Base-by-base conservation (phyloP, 1,284 basidiomycete genomes). In the Tylopilus orsonianus region DNA sequence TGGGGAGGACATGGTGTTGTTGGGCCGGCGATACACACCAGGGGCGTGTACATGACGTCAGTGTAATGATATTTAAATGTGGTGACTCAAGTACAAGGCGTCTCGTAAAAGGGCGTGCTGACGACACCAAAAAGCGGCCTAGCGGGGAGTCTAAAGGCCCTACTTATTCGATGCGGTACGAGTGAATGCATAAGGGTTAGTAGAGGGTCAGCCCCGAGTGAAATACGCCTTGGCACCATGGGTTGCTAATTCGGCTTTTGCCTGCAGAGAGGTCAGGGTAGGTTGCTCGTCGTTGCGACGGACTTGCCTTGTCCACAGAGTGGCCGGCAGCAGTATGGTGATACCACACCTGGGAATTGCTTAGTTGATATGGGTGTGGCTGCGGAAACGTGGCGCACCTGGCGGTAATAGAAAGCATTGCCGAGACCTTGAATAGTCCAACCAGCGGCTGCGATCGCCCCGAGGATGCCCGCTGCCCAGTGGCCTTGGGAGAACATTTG, bases 151-250 rank as follows among this genome's bases (percentile, higher is more conserved):
- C 42, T 54, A 48, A 8, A 13, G 33, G 27, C 36, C 40, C 36
- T 13, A 6, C 5, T 5, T 39, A 53, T 39, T 43, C 19, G 49
- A 46, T 49, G 52, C 29, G 35, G 39, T 51, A 53, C 51, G 56
- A 41, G 40, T 63, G 57, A 62, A 60, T 57, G 48, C 38, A 44
- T 39, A n/a, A n/a, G n/a, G 44, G 53, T 55, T 27, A 41, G 46
- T 40, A 48, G 33, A 22, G 16, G 36, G 41, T 77, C 69, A 89
- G 53, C 85, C 87, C 52, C 89, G 79, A 52, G 81, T 87, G 68
- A 94, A 93, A 71, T 93, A 93, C 27, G 89, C 82, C 68, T 86
- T 90, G 54, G 91, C 89, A 32, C 93, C 93, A 57, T 94, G 90
- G 32, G 78, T 79, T 4, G 91, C 87, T 44, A 96, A 71, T 68